These are phyloP conservation scores for Fusarium nelsonii DNA, from an alignment of 2,329 filamentous ascomycete genomes.

Conservation along the genomic window DNA sequence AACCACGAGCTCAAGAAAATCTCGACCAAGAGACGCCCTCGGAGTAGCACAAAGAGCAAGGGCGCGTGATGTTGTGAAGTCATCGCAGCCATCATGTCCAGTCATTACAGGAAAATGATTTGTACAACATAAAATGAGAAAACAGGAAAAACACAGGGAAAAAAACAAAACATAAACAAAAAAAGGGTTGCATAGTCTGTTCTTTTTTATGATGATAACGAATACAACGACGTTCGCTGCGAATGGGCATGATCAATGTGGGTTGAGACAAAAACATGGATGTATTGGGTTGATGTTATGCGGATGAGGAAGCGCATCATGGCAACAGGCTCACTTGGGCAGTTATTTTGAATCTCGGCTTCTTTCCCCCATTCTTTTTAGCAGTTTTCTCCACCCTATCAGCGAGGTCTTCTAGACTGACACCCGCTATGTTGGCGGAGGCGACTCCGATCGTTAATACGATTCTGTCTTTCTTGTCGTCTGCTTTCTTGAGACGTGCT, in stretches of 20 bases:
- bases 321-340: constrained; percentile 48
- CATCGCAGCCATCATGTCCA: constrained; percentile 26
- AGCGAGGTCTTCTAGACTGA: constrained; percentile 52
- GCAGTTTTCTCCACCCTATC: constrained; percentile 52
- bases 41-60: constrained; percentile 45
- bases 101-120: constrained; percentile 36
- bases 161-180: constrained; percentile 26
- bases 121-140: constrained; percentile 15
- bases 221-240: constrained; percentile 40
- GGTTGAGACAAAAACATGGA: constrained; percentile 20
- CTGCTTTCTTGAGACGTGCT: constrained; percentile 44
- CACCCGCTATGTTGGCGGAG: constrained; percentile 46
- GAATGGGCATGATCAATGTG: constrained; percentile 11
- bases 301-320: constrained; percentile 36
- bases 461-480: constrained; percentile 55
- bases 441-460: constrained; percentile 54
- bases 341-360: constrained; percentile 51
- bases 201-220: constrained; percentile 34
- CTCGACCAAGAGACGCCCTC: constrained; percentile 51
- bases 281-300: constrained; percentile 31
- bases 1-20: constrained; percentile 58
- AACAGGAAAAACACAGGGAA: constrained; percentile 20
- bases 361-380: constrained; percentile 51
- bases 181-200: constrained; percentile 18
- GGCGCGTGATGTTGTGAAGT: constrained; percentile 46